Evolutionary conservation across 2,329 filamentous ascomycete species (phyloP).

Genomic region (Apiospora rasikravindrae): DNA sequence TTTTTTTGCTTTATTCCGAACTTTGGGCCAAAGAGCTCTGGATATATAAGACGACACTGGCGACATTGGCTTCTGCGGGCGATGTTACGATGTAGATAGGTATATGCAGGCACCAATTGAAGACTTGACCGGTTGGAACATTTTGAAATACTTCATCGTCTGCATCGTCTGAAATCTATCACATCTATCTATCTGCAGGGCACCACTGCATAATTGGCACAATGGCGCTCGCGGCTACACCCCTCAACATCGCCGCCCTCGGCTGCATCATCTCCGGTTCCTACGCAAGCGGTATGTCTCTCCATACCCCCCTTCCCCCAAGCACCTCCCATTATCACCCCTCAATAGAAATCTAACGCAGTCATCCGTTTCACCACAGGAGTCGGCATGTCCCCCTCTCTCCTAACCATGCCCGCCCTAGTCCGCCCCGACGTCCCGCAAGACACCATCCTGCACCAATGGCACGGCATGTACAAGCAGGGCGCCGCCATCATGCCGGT

Average conservation of each 20-base stretch:
- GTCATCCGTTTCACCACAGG: slow-evolving; percentile 33
- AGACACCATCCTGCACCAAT: slow-evolving; percentile 39
- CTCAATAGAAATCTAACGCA: not conserved
- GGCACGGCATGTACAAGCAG: slow-evolving; percentile 44
- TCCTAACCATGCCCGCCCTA: slow-evolving; percentile 41
- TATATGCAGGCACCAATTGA: too few species aligned
- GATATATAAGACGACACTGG: not conserved
- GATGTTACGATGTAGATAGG: too few species aligned
- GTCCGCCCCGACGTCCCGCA: slow-evolving; percentile 34
- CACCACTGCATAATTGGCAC: not conserved
- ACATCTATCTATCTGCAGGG: too few species aligned
- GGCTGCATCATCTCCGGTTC: slow-evolving; percentile 10
- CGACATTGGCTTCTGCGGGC: not conserved
- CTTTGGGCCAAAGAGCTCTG: not conserved
- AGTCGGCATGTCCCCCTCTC: slow-evolving; percentile 42
- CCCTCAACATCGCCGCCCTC: slow-evolving; percentile 11
- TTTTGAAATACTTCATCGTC: not conserved
- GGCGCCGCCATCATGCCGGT: slow-evolving; percentile 46
- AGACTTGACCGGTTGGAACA: not conserved
- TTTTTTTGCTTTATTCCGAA: not conserved
- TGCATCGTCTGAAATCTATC: not conserved
- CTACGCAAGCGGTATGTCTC: slow-evolving; percentile 1
- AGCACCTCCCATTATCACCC: not conserved
- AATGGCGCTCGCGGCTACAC: slow-evolving; percentile 5
- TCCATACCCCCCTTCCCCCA: not conserved